Evolutionary conservation across 2,329 filamentous ascomycete genomes (phyloP), one percentile per base, ranked within the genome.

Genomic region (Aureobasidium zeae): DNA sequence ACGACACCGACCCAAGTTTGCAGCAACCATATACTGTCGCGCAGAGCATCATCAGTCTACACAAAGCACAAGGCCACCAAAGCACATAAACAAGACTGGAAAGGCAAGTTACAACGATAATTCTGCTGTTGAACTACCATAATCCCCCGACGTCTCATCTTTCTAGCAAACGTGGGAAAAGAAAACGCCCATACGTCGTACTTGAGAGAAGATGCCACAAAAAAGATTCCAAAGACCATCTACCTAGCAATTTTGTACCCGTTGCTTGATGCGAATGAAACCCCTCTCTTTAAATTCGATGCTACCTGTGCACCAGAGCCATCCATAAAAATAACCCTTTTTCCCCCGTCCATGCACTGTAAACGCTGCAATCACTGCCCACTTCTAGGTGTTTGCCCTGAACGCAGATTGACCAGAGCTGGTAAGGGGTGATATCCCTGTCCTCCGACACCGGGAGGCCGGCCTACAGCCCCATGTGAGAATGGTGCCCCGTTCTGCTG

Each of bases 401-500:
- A 28, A n/a, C 33, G 43, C 34, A 45, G 7, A 9, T 24, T 17
- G 12, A 38, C 43, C 43, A 45, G 37, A 1, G 32, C 17, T 15
- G 43, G 43, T 34, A 45, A 26, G 5, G 25, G 26, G 22, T 45
- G 43, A 16, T 22, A 45, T 9, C 33, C 43, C 15, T 36, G 43
- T 25, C 25, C 33, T 7, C 33, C 33, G 9, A 45, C 24, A 2
- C 36, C 37, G 3, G 45, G 37, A 12, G 43, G 13, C 22, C 45
- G n/a, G 22, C 36, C 30, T 6, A 32, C n/a, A 9, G 25, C 31
- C 3, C 36, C 38, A 20, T 37, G 24, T n/a, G 32, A 36, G 32
- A 35, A 47, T 3, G 35, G 22, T 15, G 35, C 30, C 10, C 24
- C 29, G 11, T 21, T 35, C 16, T 32, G 45, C 33, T 45, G 43